phyloP scores from a whole-genome alignment of 164 flowering plant genomes.

The Umbilicus rupestris region DNA sequence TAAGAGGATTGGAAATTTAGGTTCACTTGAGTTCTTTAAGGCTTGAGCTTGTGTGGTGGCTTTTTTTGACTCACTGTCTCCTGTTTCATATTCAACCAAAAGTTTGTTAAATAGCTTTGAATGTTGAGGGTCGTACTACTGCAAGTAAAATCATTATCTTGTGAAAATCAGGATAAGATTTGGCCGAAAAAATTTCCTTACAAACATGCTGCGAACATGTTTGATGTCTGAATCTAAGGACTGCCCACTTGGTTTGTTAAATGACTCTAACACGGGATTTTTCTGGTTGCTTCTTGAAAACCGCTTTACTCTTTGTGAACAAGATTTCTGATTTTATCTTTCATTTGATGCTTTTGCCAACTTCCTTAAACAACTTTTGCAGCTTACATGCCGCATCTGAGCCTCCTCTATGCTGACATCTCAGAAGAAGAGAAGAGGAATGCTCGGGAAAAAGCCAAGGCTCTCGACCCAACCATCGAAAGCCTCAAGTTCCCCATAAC shows the following conservation, averaged over 20 bases:
- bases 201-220: neutral
- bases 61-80: neutral
- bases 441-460: conserved; percentile 57
- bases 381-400: conserved; percentile 97
- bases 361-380: conserved; percentile 12
- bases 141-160: neutral
- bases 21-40: neutral
- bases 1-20: neutral
- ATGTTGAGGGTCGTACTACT: neutral
- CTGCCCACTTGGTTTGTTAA: neutral
- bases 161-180: too few relatives aligned
- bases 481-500: conserved; percentile 50
- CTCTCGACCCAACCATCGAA: conserved; percentile 41
- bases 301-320: too few relatives aligned
- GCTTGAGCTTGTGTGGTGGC: neutral
- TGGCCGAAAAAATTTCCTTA: too few relatives aligned
- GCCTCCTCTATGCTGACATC: conserved; percentile 76
- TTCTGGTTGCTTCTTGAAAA: neutral
- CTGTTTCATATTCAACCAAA: neutral
- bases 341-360: neutral
- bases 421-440: conserved; percentile 70
- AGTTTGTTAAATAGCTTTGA: neutral
- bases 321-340: too few relatives aligned
- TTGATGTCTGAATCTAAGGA: too few relatives aligned
- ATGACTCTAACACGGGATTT: neutral